Conservation (phyloP, 2,329 filamentous ascomycete genomes). For the Scedosporium aurantiacum region DNA sequence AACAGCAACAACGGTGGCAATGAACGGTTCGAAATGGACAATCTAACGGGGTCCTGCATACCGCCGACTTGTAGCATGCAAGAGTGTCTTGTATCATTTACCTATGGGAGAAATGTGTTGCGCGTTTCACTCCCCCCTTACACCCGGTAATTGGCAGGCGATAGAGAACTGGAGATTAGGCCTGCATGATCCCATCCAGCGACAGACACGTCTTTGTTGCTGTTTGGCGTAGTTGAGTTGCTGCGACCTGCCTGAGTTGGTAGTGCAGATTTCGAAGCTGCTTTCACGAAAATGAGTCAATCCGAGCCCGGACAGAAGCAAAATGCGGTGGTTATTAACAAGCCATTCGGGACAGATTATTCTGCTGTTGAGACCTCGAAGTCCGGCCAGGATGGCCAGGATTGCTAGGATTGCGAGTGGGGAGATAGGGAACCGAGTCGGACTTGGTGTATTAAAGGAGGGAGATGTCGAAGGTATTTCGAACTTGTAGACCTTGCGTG, state of each 20-base stretch:
- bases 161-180: neutral
- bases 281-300: neutral
- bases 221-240: neutral
- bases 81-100: no score
- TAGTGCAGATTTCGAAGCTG: neutral
- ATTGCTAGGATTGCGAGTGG: neutral
- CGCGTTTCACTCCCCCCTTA: neutral
- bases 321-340: neutral
- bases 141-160: neutral
- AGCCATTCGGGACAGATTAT: neutral
- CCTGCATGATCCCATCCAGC: neutral
- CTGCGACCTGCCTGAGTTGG: neutral
- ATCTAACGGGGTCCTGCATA: neutral
- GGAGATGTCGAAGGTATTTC: neutral
- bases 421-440: neutral
- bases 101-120: neutral
- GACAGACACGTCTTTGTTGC: neutral
- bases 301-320: neutral
- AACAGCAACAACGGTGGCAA: slow-evolving; percentile 2
- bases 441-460: neutral
- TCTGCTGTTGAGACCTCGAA: neutral
- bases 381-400: neutral
- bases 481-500: neutral
- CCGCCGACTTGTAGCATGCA: neutral
- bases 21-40: neutral